Base-by-base conservation (phyloP, 169 alveolate species). In the Cryptosporidium viatorum region DNA sequence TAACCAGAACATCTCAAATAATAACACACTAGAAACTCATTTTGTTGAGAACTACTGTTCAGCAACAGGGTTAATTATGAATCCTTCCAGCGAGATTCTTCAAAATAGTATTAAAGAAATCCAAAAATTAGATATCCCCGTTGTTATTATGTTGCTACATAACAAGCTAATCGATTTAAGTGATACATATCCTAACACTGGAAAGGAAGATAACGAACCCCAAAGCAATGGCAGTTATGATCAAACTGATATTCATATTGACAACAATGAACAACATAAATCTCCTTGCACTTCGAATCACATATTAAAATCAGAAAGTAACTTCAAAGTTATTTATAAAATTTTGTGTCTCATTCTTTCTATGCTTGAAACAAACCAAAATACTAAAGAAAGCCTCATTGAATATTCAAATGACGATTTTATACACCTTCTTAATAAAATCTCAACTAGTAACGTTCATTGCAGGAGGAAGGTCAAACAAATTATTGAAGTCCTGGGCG, bases 41-140 rank as follows among this genome's bases (percentile, higher is more conserved):
- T 80, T 80, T 16, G 50, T 80, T 29, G 89, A 80, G 23, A 80
- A 33, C 29, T 80, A 62, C n/a, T 80, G 89, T 14, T 80, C 74
- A 35, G 33, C 31, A 33, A 62, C 51, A 41, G 89, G 89, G 12
- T 37, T 80, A 60, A 80, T 62, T 43, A n/a, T 65, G 35, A 59
- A 60, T 39, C 89, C 89, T 8, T 80, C 89, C 41, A 18, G 7
- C 16, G 89, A 80, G 12, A 62, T 29, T 23, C 65, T 80, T 29
- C 89, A 80, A 39, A 65, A 65, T 23, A 41, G 62, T n/a, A 48
- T 80, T 33, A 59, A 48, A 65, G 75, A 80, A 48, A 41, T 65
- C 5, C 68, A 59, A 14, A 80, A 80, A 33, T 65, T 80, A 26
- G 89, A 80, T 41, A 33, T 80, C 52, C 69, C 51, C 18, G n/a